phyloP scores from a whole-genome alignment of 2,329 filamentous ascomycete species.

The Talaromyces sp. region DNA sequence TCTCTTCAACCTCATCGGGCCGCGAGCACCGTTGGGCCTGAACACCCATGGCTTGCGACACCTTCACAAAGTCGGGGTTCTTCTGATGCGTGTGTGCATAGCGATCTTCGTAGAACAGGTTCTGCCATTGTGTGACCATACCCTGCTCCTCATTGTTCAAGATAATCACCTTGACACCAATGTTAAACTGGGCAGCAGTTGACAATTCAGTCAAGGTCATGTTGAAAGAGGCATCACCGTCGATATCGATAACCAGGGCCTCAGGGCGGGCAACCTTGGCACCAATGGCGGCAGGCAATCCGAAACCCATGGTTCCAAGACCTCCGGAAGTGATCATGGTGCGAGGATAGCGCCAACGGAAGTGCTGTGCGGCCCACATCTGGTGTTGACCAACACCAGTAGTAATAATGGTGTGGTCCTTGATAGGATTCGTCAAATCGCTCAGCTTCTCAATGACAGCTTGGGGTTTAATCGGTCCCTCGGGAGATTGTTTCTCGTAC shows the following conservation, averaged over 20 bases:
- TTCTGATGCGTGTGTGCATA: conserved; percentile 87
- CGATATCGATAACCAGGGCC: conserved; percentile 86
- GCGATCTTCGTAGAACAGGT: conserved; percentile 92
- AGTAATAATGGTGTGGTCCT: conserved; percentile 78
- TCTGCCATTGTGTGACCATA: conserved; percentile 99
- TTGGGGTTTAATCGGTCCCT: conserved; percentile 89
- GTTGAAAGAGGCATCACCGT: conserved; percentile 97
- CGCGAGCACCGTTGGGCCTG: conserved; percentile 67
- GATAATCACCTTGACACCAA: conserved; percentile 89
- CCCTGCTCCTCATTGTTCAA: conserved; percentile 97
- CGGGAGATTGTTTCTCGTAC: conserved; percentile 71
- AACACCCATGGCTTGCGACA: conserved; percentile 86
- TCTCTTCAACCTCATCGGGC: conserved; percentile 70
- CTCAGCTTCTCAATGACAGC: conserved; percentile 86
- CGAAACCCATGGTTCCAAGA: conserved; percentile 93
- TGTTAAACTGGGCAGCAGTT: conserved; percentile 91
- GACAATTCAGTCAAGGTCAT: conserved; percentile 97
- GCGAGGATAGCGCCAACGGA: conserved; percentile 85
- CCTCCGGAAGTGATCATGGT: conserved; percentile 96
- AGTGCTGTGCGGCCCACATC: conserved; percentile 98
- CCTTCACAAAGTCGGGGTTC: conserved; percentile 94
- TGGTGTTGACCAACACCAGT: conserved; percentile 98
- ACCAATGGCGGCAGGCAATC: conserved; percentile 89
- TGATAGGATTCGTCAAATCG: conserved; percentile 71
- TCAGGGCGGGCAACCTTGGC: conserved; percentile 83